phyloP scores from a whole-genome alignment of 352 stramenopile genomes.

The Phytophthora constricta region DNA sequence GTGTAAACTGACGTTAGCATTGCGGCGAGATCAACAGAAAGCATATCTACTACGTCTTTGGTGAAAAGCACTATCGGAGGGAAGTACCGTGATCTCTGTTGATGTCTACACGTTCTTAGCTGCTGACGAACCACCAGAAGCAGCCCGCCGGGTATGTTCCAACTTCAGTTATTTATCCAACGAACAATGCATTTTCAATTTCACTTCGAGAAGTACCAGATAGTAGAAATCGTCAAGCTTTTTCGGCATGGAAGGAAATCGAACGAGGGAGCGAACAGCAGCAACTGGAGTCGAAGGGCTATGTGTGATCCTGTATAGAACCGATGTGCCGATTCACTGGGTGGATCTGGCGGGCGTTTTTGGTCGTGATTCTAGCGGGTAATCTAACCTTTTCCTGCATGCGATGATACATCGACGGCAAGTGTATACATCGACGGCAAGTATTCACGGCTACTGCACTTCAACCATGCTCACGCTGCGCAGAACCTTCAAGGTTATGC shows the following conservation, averaged over 20 bases:
- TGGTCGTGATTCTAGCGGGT: constrained; percentile 1
- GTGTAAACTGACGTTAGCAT: no score
- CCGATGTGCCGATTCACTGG: constrained; percentile 11
- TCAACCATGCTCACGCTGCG: constrained; percentile 9
- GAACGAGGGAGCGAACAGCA: neutral
- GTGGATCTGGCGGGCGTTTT: constrained; percentile 8
- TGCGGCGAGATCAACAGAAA: no score
- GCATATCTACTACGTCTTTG: no score
- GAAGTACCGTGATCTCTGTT: no score
- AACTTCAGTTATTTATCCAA: no score
- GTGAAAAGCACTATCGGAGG: no score
- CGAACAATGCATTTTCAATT: neutral
- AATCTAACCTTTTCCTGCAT: constrained; percentile 25
- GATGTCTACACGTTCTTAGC: no score
- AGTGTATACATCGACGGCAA: neutral
- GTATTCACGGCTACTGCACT: constrained; percentile 1
- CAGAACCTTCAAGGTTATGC: constrained; percentile 5
- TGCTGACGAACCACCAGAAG: no score
- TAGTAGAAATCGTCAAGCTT: neutral
- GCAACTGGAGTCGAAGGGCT: constrained; percentile 7
- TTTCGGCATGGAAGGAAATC: neutral
- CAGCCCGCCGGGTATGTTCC: neutral
- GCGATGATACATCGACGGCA: constrained; percentile 3
- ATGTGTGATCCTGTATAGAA: constrained; percentile 18
- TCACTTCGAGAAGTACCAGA: neutral